Base-by-base conservation (phyloP, 1,139 yeast species). In the Hansenula sp. region DNA sequence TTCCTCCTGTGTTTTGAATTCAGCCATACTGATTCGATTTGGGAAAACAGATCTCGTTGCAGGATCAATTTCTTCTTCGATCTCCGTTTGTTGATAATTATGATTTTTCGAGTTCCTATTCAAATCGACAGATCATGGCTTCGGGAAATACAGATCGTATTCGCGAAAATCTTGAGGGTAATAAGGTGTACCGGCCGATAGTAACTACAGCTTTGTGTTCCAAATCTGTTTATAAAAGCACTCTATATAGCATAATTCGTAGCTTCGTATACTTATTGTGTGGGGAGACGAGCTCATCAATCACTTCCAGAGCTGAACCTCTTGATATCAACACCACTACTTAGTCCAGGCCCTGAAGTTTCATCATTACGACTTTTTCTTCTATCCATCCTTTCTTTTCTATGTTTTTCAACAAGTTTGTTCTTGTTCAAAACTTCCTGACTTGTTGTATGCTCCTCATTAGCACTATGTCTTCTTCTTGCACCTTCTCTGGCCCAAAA, bases 401-500 rank as follows among this genome's bases (percentile, higher is more conserved):
- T 61, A 34, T 69, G 73, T 36, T 55, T 66, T 43, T 64, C 68
- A 42, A 68, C 39, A 18, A 57, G 36, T n/a, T 45, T 44, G 13
- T 38, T 44, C 38, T 51, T 53, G 37, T 54, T 47, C 37, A 56
- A 33, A 3, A 55, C 50, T n/a, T 40, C 26, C 17, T 25, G 13
- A 20, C 11, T 45, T 30, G 26, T 13, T 4, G 29, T 32, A 32
- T 29, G 32, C 12, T 40, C 50, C 4, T 41, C 50, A 19, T 36
- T 38, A 3, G 22, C 38, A 4, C 29, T 32, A 22, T 49, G 51
- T 39, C 88, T 67, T 51, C 90, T 67, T 51, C 95, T 73, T 7
- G 81, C 78, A 2, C 89, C 84, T 59, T 89, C 97, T 52, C 84
- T 73, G 26, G 80, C 78, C 97, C 97, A 92, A 57, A 89, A 92